Base-by-base conservation (phyloP, 2,329 filamentous ascomycete genomes). In the Neofusicoccum umdonicola region DNA sequence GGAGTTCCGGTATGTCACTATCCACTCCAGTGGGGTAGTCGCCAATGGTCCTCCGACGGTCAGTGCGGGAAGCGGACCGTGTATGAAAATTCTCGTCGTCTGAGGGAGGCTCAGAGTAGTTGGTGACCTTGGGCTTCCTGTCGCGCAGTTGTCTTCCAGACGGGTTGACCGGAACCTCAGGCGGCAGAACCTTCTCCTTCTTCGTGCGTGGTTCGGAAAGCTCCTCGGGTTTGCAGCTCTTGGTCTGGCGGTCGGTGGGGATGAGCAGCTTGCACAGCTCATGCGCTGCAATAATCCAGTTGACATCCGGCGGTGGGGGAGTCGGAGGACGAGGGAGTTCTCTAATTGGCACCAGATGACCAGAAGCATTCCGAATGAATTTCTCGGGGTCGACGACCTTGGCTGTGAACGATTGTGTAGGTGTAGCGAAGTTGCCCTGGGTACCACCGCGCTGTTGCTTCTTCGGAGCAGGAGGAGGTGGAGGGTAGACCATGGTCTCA, bases 331-430 rank as follows among this genome's bases (percentile, higher is more conserved):
- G 77, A 27, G 81, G 47, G 15, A 51, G 35, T 19, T 65, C 54
- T 42, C 63, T 64, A 62, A 61, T 41, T 80, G 54, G 63, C 15
- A 61, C 63, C 8, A 57, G 44, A 78, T 51, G 86, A 77, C 83
- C 84, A 2, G 89, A 90, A 34, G 88, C 76, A 67, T 83, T 90
- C 34, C 88, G 48, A 84, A 47, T 87, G 84, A 67, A 90, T 81
- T 67, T 87, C 8, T 87, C 80, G 1, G 89, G 85, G 51, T 90
- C 85, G 0, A 90, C 83, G 11, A 92, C 88, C 76, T 92, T 96
- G 27, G 92, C 92, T 1, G 88, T 87, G 47, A 92, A 98, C 0
- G 94, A 91, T 67, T 94, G 90, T 0, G 94, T 98, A 0, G 93
- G 92, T 1, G 93, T 92, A 2, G 88, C 92, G 77, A 93, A 97